Conservation (phyloP, 345 rosid genomes). For the Camelina laxa region DNA sequence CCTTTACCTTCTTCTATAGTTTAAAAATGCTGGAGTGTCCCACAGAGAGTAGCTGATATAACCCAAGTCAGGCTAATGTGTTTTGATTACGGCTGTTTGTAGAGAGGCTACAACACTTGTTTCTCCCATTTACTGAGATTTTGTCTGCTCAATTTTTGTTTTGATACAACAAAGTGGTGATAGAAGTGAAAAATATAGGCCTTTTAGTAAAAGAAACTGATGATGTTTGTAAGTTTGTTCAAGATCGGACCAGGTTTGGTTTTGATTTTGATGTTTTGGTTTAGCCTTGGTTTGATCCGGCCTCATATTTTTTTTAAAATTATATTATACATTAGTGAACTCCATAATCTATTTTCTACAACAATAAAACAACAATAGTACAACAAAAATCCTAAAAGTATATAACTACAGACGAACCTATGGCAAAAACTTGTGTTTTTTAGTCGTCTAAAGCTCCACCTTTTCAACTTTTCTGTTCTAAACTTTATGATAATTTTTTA, state of each 20-base stretch:
- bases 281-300: too few species aligned
- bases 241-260: slow-evolving; percentile 8
- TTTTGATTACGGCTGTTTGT: neutral
- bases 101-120: slow-evolving; percentile 9
- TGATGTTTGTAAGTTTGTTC: too few species aligned
- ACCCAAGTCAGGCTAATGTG: neutral
- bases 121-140: neutral
- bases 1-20: slow-evolving; percentile 36
- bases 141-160: neutral
- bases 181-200: neutral
- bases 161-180: slow-evolving; percentile 7
- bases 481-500: neutral
- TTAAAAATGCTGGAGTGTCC: slow-evolving; percentile 24
- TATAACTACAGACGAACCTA: too few species aligned
- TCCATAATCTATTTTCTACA: too few species aligned
- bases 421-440: too few species aligned
- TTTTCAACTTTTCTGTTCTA: too few species aligned
- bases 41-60: too few species aligned
- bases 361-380: too few species aligned
- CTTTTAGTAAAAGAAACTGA: neutral
- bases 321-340: too few species aligned
- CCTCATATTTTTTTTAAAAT: too few species aligned
- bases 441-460: too few species aligned
- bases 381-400: too few species aligned
- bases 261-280: neutral